Conservation (phyloP, 306 rosid genomes). For the Pachyrhizus erosus region DNA sequence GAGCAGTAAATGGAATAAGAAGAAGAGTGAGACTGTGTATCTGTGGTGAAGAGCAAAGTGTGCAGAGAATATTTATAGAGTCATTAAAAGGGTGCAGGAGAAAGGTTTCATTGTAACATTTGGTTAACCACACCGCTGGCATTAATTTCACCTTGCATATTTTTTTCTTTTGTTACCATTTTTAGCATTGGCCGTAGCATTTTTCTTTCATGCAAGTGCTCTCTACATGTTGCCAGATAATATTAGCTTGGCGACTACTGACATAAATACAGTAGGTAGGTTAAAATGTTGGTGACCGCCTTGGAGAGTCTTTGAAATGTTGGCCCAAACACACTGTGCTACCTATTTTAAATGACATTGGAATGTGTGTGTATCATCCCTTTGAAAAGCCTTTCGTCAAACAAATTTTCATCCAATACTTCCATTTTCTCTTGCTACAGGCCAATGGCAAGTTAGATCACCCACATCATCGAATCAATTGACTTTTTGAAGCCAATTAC, state of each 20-base stretch:
- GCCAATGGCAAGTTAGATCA: conserved; percentile 62
- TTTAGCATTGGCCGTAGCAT: not conserved
- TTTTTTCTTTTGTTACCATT: not conserved
- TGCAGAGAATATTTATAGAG: conserved; percentile 61
- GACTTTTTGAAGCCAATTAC: conserved; percentile 42
- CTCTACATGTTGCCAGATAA: conserved; percentile 40
- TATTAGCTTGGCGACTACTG: conserved; percentile 30
- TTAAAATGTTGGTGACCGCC: conserved; percentile 75
- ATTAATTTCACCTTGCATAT: conserved; percentile 53
- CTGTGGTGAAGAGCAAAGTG: conserved; percentile 43
- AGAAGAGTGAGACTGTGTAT: not conserved
- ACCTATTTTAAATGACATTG: conserved; percentile 33
- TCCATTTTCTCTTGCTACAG: not conserved
- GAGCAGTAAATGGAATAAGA: conserved; percentile 1
- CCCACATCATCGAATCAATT: conserved; percentile 52
- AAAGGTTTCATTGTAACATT: conserved; percentile 57
- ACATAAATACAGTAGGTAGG: conserved; percentile 49
- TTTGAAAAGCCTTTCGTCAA: not conserved
- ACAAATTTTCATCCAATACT: not conserved
- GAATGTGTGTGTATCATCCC: conserved; percentile 25
- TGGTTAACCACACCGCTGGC: conserved; percentile 71
- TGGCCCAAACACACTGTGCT: not conserved
- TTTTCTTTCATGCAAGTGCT: conserved; percentile 39
- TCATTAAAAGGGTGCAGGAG: conserved; percentile 35
- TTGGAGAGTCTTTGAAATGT: not conserved